phyloP scores from a whole-genome alignment of 306 rosid genomes.

The Inga laurina region DNA sequence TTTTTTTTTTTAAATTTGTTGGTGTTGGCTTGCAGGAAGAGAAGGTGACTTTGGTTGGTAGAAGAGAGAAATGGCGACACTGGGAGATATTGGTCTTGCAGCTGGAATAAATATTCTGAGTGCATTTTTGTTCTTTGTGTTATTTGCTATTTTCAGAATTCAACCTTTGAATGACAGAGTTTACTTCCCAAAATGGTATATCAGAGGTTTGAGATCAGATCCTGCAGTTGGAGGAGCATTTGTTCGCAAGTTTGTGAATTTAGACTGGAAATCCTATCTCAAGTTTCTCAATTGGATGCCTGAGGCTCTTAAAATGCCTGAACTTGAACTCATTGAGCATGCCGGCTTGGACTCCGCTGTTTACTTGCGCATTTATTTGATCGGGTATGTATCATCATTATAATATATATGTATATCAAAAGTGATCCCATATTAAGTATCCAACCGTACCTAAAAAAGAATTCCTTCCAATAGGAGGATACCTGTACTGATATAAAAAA shows the following conservation, averaged over 20 bases:
- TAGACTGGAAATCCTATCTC: slow-evolving; percentile 77
- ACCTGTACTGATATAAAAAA: no score
- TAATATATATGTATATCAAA: not conserved
- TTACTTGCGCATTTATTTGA: slow-evolving; percentile 89
- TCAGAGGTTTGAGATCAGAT: slow-evolving; percentile 78
- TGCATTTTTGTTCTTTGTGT: slow-evolving; percentile 74
- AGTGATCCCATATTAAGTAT: not conserved
- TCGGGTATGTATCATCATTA: slow-evolving; percentile 59
- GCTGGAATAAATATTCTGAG: slow-evolving; percentile 74
- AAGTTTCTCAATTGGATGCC: slow-evolving; percentile 93
- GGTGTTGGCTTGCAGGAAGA: slow-evolving; percentile 37
- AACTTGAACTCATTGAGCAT: slow-evolving; percentile 91
- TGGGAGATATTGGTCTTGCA: slow-evolving; percentile 74
- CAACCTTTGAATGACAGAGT: slow-evolving; percentile 95
- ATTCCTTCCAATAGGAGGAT: no score
- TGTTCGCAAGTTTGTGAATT: slow-evolving; percentile 75
- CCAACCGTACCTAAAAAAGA: no score
- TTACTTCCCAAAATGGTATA: slow-evolving; percentile 96
- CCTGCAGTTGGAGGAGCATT: slow-evolving; percentile 74
- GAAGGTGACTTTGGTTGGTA: not conserved
- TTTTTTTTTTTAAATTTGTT: not conserved
- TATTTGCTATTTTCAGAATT: slow-evolving; percentile 84
- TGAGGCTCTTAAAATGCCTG: slow-evolving; percentile 88
- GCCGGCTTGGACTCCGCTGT: slow-evolving; percentile 96
- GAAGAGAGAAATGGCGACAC: slow-evolving; percentile 64